Evolutionary conservation across 495 filamentous ascomycete species (phyloP), one percentile per base, ranked within the genome.

Genomic region (Talaromyces ruber): DNA sequence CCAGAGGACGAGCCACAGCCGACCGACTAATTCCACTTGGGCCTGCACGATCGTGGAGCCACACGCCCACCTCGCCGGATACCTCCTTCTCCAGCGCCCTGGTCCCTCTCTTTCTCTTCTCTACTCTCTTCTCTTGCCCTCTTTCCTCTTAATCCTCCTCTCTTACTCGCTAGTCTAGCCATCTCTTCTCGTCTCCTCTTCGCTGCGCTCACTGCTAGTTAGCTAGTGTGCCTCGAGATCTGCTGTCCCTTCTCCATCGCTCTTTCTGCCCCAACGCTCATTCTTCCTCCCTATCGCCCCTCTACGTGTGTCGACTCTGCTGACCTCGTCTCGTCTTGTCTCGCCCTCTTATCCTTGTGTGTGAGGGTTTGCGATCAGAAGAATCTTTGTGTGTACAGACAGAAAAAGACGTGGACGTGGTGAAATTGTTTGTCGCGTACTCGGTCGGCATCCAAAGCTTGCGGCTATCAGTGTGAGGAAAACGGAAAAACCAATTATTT

Each of bases 21-120:
- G 54, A 57, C 54, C 54, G 28, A 21, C 54, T 34, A 57, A 57
- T 28, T 54, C 51, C 51, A 54, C 56, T 58, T 54, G 51, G 59
- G 59, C 61, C 61, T 62, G 61, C 61, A 62, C 61, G 61, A 63
- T 59, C 54, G 61, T 63, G 61, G 61, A 63, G 61, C 61, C 61
- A 26, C 39, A 47, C 55, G 54, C 34, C 61, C 61, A 37, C 37
- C 56, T 56, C 61, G 54, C 54, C 60, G 60, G 55, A 57, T 52
- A 56, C 43, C 55, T 65, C 50, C 37, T 58, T 55, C 43, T 47
- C 47, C n/a, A n/a, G 4, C 25, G 11, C 24, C 59, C 34, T 61
- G 39, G 26, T 34, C 28, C 53, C 55, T 58, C 32, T 34, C 59
- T 59, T 32, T 59, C 43, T 51, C 58, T 62, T 55, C 62, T 37